Percentiles rank a stretch among this genome's conserved stretches.
These are phyloP conservation scores for Ophiostoma ips DNA, from an alignment of 2,329 filamentous ascomycete species.

Conservation along the genomic window DNA sequence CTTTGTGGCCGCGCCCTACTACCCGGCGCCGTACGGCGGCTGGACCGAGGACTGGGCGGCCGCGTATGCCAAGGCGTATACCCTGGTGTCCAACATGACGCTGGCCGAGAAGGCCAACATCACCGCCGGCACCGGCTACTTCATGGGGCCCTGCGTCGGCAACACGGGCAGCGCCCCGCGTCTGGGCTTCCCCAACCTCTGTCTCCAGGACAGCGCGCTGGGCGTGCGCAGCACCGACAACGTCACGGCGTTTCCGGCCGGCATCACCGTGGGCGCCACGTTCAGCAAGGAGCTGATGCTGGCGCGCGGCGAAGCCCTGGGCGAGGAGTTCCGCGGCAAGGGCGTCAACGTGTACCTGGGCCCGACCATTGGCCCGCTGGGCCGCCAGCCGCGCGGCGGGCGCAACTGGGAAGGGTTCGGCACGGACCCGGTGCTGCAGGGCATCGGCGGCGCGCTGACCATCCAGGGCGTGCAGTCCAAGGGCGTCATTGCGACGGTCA, in stretches of 20 bases:
- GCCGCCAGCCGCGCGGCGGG: conserved; percentile 58
- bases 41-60: conserved; percentile 55
- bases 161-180: conserved; percentile 34
- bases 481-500: conserved; percentile 37
- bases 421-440: conserved; percentile 59
- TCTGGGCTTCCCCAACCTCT: conserved; percentile 51
- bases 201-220: conserved; percentile 68
- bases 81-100: conserved; percentile 60
- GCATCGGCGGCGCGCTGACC: conserved; percentile 46
- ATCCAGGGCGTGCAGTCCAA: conserved; percentile 41
- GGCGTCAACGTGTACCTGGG: conserved; percentile 44
- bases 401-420: conserved; percentile 79
- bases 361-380: conserved; percentile 58
- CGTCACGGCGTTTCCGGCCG: conserved; percentile 65
- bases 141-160: conserved; percentile 58
- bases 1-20: conserved; percentile 46
- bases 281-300: conserved; percentile 64
- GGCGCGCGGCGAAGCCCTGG: conserved; percentile 32
- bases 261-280: conserved; percentile 63
- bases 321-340: conserved; percentile 53
- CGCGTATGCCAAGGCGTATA: conserved; percentile 55
- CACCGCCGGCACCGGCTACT: conserved; percentile 55
- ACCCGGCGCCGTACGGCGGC: conserved; percentile 58
- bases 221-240: conserved; percentile 55
- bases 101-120: conserved; percentile 70